A percentile compares a stretch with the other conserved stretches of the same genome.
phyloP scores from a whole-genome alignment of 2,329 filamentous ascomycete species.

The Westerdykella aurantiaca region DNA sequence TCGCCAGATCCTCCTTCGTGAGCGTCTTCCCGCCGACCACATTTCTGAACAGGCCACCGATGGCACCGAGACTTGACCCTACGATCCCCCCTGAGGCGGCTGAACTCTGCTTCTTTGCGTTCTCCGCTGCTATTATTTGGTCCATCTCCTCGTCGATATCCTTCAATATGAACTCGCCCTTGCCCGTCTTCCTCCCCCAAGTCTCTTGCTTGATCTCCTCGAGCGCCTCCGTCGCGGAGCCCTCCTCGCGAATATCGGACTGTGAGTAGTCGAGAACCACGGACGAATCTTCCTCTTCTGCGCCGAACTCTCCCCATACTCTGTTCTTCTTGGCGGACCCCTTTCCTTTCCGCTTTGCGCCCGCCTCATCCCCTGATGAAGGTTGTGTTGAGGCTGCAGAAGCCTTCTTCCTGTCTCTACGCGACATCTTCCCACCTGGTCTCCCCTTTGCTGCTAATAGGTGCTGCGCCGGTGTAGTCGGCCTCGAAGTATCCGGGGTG shows the following conservation, averaged over 20 bases:
- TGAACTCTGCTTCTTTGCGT: conserved; percentile 46
- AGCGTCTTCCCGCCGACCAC: conserved; percentile 91
- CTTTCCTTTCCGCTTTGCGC: conserved; percentile 52
- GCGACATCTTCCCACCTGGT: conserved; percentile 69
- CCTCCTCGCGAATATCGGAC: conserved; percentile 46
- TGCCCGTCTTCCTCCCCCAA: conserved; percentile 78
- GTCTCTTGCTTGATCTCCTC: conserved; percentile 71
- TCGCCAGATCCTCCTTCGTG: conserved; percentile 81
- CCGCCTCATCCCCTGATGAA: conserved; percentile 79
- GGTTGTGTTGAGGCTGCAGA: conserved; percentile 52
- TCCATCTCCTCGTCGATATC: conserved; percentile 93
- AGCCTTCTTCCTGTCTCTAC: conserved; percentile 69
- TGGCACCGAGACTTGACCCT: conserved; percentile 71
- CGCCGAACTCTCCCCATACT: conserved; percentile 89
- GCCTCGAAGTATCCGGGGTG: conserved; percentile 72
- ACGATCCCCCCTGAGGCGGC: conserved; percentile 55
- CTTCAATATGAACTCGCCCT: conserved; percentile 89
- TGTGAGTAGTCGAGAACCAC: conserved; percentile 87
- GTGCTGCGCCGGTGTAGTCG: conserved; percentile 63
- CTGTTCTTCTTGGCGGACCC: conserved; percentile 73
- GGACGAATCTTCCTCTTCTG: conserved; percentile 74
- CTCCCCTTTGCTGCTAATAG: conserved; percentile 68
- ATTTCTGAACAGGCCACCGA: conserved; percentile 86
- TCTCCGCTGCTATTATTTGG: conserved; percentile 76
- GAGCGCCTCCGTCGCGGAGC: conserved; percentile 52